A percentile compares a stretch with the other conserved stretches of the same genome.
phyloP scores from a whole-genome alignment of 768 basidiomycete genomes.

The Aureoboletus auriporus region DNA sequence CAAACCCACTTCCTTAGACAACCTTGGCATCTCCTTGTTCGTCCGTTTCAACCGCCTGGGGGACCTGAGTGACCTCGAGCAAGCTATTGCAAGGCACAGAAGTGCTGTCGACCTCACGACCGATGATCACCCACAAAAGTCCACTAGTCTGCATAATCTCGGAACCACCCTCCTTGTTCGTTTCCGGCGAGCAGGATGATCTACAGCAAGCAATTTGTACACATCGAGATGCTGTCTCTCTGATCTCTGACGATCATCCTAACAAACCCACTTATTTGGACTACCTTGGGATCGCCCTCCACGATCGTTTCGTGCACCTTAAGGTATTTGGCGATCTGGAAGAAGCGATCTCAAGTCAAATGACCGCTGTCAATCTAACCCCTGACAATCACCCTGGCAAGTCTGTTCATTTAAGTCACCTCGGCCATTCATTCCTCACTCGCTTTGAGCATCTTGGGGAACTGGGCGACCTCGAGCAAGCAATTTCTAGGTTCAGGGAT shows the following conservation, averaged over 20 bases:
- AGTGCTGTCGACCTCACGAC: not conserved
- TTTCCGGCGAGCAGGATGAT: not conserved
- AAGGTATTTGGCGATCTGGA: not conserved
- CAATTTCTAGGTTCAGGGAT: not conserved
- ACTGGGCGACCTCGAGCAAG: not conserved
- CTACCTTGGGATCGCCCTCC: not conserved
- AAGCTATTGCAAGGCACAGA: not conserved
- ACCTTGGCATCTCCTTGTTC: not conserved
- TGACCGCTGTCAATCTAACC: not conserved
- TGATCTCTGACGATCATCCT: not conserved
- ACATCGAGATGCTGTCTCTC: not conserved
- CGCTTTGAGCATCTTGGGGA: slow-evolving; percentile 3
- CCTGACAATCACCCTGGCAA: not conserved
- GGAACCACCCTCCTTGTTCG: not conserved
- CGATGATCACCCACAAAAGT: not conserved
- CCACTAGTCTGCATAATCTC: not conserved
- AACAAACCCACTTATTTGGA: not conserved
- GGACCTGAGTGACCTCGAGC: not conserved
- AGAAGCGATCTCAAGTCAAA: not conserved
- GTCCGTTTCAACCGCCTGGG: not conserved
- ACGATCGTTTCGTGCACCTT: not conserved
- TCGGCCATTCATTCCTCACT: not conserved
- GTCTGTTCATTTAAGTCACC: not conserved
- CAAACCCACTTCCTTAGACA: not conserved
- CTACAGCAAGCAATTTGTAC: not conserved